Evolutionary conservation across 371 early-diverging fungal genomes (phyloP).

Genomic region (Mucor velutinosus): DNA sequence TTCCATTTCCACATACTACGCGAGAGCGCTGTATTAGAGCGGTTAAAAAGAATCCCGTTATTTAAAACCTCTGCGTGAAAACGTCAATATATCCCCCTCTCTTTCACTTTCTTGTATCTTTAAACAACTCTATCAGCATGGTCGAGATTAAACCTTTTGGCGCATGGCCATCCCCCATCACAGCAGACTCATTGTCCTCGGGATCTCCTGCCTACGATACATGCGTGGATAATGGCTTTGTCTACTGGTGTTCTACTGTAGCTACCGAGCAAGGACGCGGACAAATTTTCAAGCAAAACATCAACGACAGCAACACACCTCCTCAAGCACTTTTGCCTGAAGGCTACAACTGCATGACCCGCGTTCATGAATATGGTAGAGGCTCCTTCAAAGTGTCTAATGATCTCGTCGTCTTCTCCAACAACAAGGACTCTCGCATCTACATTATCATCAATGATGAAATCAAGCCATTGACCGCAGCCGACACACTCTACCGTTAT

Average conservation of each 20-base stretch:
- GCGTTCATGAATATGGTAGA: slow-evolving; percentile 82
- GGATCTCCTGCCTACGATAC: slow-evolving; percentile 31
- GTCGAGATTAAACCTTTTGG: slow-evolving; percentile 40
- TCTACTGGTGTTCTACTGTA: slow-evolving; percentile 41
- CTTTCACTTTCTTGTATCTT: neutral
- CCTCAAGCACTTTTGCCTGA: slow-evolving; percentile 29
- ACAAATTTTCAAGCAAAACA: slow-evolving; percentile 35
- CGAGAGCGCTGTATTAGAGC: neutral
- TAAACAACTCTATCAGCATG: slow-evolving; percentile 19
- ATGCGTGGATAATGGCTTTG: slow-evolving; percentile 26
- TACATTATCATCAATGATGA: slow-evolving; percentile 50
- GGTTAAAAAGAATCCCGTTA: neutral
- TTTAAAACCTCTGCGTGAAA: neutral
- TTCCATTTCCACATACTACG: neutral
- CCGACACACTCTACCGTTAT: slow-evolving; percentile 53
- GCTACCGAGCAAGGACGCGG: slow-evolving; percentile 47
- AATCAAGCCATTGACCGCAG: slow-evolving; percentile 51
- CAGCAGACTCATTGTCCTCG: slow-evolving; percentile 40
- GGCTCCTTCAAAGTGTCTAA: slow-evolving; percentile 60
- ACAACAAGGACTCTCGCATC: slow-evolving; percentile 58
- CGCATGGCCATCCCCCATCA: slow-evolving; percentile 49
- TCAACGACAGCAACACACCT: slow-evolving; percentile 5
- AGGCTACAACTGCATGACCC: slow-evolving; percentile 46
- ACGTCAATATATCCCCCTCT: neutral
- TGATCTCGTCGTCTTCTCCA: slow-evolving; percentile 64